Conservation (phyloP, 306 rosid species). For the Medicago lupulina region DNA sequence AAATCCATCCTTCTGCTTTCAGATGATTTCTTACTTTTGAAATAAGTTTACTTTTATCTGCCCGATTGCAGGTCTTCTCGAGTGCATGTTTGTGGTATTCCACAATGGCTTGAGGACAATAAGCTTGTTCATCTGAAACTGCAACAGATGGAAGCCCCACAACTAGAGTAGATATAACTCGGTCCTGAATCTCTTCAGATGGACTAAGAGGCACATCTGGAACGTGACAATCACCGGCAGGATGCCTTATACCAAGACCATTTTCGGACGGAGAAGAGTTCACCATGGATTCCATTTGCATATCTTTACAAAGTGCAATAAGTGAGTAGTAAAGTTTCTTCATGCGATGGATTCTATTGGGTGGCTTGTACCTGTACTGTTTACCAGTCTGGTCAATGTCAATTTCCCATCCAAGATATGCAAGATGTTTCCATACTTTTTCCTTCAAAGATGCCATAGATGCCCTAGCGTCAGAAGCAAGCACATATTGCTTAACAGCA, state of each 20-base stretch:
- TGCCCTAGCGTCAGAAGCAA: not conserved
- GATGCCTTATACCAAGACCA: conserved; percentile 31
- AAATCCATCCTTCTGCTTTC: conserved; percentile 56
- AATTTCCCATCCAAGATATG: conserved; percentile 74
- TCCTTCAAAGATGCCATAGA: not conserved
- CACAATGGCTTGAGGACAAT: conserved; percentile 56
- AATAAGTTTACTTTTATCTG: conserved; percentile 12
- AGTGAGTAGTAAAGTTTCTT: conserved; percentile 52
- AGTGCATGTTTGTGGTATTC: conserved; percentile 41
- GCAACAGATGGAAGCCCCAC: conserved; percentile 32
- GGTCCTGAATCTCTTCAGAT: conserved; percentile 41
- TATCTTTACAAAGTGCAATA: conserved; percentile 47
- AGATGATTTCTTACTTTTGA: conserved; percentile 57
- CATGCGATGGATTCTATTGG: conserved; percentile 28
- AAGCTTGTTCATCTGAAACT: conserved; percentile 37
- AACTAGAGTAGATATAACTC: conserved; percentile 28
- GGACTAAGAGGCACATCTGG: conserved; percentile 33
- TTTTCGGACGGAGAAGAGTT: conserved; percentile 40
- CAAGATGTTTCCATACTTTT: conserved; percentile 57
- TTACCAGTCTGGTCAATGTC: not conserved
- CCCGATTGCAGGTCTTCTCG: not conserved
- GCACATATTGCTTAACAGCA: conserved; percentile 52
- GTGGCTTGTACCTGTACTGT: conserved; percentile 47
- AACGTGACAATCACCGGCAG: conserved; percentile 11
- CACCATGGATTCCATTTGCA: conserved; percentile 29